A percentile compares a stretch with the other conserved stretches of the same genome.
Evolutionary conservation across 495 filamentous ascomycete species (phyloP).

Genomic region (Gamarada debralockiae): DNA sequence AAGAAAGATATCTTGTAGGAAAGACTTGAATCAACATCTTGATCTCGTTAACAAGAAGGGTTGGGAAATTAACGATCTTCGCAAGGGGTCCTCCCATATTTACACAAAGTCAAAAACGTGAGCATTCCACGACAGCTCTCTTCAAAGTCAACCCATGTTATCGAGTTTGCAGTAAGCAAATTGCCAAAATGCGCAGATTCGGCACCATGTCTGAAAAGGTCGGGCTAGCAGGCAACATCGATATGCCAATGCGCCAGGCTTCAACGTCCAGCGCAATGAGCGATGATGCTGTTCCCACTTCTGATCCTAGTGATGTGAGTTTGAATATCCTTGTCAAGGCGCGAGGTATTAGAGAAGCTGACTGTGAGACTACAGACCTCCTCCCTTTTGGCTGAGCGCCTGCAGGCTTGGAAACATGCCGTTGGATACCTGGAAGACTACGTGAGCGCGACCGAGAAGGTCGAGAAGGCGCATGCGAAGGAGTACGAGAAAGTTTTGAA

Average conservation of each 20-base stretch:
- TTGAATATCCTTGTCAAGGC: conserved; percentile 1
- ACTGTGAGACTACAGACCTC: conserved; percentile 49
- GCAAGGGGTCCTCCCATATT: no score
- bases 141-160: neutral
- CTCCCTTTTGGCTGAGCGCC: conserved; percentile 74
- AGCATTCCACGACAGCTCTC: neutral
- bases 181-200: conserved; percentile 14
- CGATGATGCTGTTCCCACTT: conserved; percentile 65
- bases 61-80: no score
- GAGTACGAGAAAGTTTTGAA: conserved; percentile 95
- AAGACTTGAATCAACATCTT: no score
- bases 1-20: no score
- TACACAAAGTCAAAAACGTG: neutral
- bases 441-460: conserved; percentile 74
- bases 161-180: neutral
- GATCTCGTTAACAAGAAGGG: no score
- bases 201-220: conserved; percentile 18
- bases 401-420: conserved; percentile 94
- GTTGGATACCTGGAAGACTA: conserved; percentile 89
- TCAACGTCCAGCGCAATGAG: conserved; percentile 48
- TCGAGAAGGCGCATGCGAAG: conserved; percentile 79
- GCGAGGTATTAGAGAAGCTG: conserved; percentile 5
- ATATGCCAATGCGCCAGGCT: conserved; percentile 52
- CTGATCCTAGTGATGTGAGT: conserved; percentile 73
- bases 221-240: conserved; percentile 17